Percentiles rank a stretch among this genome's conserved stretches.
phyloP scores from a whole-genome alignment of 202 grass and related monocot genomes.

The Alloteropsis angusta region DNA sequence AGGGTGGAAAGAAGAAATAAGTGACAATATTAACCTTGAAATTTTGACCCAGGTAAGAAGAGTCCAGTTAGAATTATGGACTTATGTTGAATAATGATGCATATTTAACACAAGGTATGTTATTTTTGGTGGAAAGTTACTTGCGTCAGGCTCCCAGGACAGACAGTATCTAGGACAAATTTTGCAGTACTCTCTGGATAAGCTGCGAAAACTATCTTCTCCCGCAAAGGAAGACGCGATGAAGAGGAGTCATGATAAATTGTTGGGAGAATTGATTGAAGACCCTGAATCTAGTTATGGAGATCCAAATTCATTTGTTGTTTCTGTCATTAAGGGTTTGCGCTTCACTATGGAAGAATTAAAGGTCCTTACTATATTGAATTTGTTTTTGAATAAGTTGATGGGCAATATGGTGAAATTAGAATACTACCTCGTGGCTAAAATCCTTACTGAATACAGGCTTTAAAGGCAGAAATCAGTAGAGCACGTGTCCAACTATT shows the following conservation, averaged over 20 bases:
- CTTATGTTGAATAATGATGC: constrained; percentile 1
- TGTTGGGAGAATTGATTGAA: constrained; percentile 54
- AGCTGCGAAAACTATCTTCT: constrained; percentile 59
- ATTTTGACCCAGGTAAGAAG: constrained; percentile 67
- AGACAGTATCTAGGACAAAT: constrained; percentile 64
- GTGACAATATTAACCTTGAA: constrained; percentile 65
- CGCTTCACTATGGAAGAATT: constrained; percentile 77
- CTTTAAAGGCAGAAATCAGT: constrained; percentile 62
- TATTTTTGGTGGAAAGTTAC: constrained; percentile 47
- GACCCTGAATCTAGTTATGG: constrained; percentile 34
- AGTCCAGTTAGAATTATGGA: constrained; percentile 3
- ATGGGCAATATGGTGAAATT: not conserved
- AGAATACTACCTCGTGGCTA: not conserved
- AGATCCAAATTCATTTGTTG: constrained; percentile 43
- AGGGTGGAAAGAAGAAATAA: constrained; percentile 71
- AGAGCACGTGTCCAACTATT: constrained; percentile 63
- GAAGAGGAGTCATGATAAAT: constrained; percentile 60
- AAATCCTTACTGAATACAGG: constrained; percentile 38
- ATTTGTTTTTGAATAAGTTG: constrained; percentile 24
- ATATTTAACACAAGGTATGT: not conserved
- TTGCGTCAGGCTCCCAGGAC: constrained; percentile 46
- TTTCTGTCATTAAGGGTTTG: constrained; percentile 66
- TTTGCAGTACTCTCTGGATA: constrained; percentile 63
- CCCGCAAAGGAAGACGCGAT: constrained; percentile 63
- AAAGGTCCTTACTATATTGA: constrained; percentile 43